Evolutionary conservation across 441 rosid genomes (phyloP).

Genomic region (Pelargonium australe): DNA sequence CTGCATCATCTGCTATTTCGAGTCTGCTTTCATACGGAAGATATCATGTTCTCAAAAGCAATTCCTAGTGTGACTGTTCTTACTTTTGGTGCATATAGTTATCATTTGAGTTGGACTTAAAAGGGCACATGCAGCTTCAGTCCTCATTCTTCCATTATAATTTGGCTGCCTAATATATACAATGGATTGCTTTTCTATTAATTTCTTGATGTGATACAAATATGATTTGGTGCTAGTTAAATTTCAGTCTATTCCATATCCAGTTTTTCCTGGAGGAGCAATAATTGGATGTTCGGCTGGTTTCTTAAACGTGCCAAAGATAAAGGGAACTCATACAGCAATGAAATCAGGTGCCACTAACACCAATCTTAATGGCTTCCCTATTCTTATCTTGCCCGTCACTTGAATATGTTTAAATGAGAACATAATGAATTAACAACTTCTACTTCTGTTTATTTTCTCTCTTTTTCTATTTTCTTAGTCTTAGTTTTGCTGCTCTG

Average conservation of each 20-base stretch:
- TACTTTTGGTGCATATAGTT: conserved; percentile 2
- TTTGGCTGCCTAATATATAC: conserved; percentile 2
- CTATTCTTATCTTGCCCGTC: conserved; percentile 7
- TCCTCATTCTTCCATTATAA: conserved; percentile 3
- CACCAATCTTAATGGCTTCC: neutral
- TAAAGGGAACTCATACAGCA: conserved; percentile 96
- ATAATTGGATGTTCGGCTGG: conserved; percentile 97
- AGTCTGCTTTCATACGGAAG: neutral
- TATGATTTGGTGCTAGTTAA: conserved; percentile 69
- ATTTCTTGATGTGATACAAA: conserved; percentile 26
- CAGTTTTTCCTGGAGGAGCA: conserved; percentile 98
- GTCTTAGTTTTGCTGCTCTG: too few relatives aligned
- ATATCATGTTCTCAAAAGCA: neutral
- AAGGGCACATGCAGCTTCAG: neutral
- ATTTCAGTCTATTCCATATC: conserved; percentile 99
- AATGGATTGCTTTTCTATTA: conserved; percentile 6
- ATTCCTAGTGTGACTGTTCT: neutral
- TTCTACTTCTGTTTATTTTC: too few relatives aligned
- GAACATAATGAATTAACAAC: too few relatives aligned
- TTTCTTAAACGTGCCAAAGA: conserved; percentile 90
- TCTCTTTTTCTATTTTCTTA: too few relatives aligned
- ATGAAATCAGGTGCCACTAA: conserved; percentile 80
- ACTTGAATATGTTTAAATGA: neutral
- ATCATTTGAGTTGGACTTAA: neutral
- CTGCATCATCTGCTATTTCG: conserved; percentile 8